Base-by-base conservation (phyloP, 1,284 basidiomycete genomes). In the Cryptococcus deneoformans region DNA sequence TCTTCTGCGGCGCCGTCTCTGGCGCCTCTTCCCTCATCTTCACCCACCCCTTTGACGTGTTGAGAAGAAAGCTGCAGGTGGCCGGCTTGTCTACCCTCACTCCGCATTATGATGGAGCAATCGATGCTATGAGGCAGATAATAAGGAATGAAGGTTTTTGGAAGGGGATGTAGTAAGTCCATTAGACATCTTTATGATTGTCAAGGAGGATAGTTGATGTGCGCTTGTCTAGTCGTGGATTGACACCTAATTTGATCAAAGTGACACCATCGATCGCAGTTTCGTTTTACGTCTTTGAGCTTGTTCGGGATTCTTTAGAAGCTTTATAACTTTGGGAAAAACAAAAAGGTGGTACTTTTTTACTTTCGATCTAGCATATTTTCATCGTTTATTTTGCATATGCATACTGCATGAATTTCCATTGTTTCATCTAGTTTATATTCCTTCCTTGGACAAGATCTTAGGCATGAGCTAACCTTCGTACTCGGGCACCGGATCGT, bases 1-100 rank as follows among this genome's bases (percentile, higher is more conserved):
- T 84, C n/a, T 63, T 61, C 0, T 82, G 81, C 56, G 82, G 82
- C 10, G 82, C 79, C 0, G 58, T 81, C 5, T 81, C 82, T 0
- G 82, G 82, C 2, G 77, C 87, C 20, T 88, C 96, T 66, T 92
- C 90, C 36, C 91, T 98, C 75, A 92, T 92, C 39, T 78, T 97
- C 67, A 98, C 95, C 6, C 97, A 96, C 73, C 95, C 95, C 0
- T 89, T 97, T 69, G 95, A 99, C 74, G 92, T 98, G 1, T 78
- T 98, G 53, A 82, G 95, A 45, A 82, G 95, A 51, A 92, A 96
- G 79, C 93, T 99, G 88, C 95, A 99, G 76, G 72, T 76, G 9
- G 86, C 87, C 1, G 95, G 94, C 1, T 88, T 97, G 87, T 78
- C 56, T 79, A 83, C 58, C 68, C 87, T 58, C 82, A 84, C 45